These are phyloP conservation scores for Cutaneotrichosporon daszewskae DNA, from an alignment of 1,284 basidiomycete species.

Conservation along the genomic window DNA sequence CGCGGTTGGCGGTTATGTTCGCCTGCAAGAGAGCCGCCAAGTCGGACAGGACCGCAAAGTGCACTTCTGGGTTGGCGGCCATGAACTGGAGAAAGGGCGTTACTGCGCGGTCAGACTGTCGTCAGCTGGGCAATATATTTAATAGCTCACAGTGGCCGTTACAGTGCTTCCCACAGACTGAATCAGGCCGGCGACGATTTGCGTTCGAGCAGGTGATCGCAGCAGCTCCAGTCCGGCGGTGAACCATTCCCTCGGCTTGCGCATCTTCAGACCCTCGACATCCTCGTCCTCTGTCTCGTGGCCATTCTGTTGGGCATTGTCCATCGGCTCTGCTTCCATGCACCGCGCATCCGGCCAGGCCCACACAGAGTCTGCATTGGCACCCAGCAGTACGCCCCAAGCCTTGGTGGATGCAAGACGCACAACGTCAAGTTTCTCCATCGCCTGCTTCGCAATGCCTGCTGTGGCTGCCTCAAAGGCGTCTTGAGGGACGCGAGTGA, in stretches of 20 bases:
- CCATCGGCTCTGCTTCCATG: no score
- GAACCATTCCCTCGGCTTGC: constrained; percentile 9
- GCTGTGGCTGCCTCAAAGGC: constrained; percentile 58
- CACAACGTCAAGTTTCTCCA: constrained; percentile 86
- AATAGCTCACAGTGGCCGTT: constrained; percentile 65
- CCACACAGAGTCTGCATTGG: constrained; percentile 6
- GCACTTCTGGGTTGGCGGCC: constrained; percentile 50
- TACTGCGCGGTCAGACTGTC: constrained; percentile 66
- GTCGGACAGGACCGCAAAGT: constrained; percentile 52
- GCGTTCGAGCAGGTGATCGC: constrained; percentile 19
- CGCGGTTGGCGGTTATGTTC: constrained; percentile 59
- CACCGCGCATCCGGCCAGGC: constrained; percentile 7
- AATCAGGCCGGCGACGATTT: constrained; percentile 67
- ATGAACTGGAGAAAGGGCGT: constrained; percentile 54
- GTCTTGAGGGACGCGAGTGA: constrained; percentile 51
- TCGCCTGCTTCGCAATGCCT: constrained; percentile 76
- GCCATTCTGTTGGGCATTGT: no score
- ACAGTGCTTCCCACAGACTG: constrained; percentile 73
- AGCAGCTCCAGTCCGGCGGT: constrained; percentile 7
- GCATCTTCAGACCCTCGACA: not conserved
- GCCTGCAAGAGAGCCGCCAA: constrained; percentile 54
- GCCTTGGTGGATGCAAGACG: constrained; percentile 70
- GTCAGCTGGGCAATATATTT: constrained; percentile 2
- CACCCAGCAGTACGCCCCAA: constrained; percentile 27
- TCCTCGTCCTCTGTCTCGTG: no score